Evolutionary conservation across 2,329 filamentous ascomycete genomes (phyloP), one percentile per base, ranked within the genome.

Genomic region (Penicillium freii): DNA sequence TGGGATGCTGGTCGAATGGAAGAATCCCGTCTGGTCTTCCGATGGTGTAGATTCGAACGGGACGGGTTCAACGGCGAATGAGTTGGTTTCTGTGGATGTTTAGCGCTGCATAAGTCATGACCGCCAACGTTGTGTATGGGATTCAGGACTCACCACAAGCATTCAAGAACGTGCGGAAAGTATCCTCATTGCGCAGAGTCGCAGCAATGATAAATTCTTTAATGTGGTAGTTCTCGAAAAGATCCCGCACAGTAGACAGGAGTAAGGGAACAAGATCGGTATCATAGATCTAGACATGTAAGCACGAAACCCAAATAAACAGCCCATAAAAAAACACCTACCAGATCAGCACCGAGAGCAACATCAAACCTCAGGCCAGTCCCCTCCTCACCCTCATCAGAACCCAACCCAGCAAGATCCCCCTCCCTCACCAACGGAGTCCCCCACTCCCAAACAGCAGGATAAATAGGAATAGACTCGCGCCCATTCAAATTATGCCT

Each of bases 121-220:
- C n/a, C n/a, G 21, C 34, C 17, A 19, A 17, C 9, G 11, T 34
- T 9, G 8, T 19, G 27, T 3, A 11, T 29, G 15, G 8, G 23
- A 8, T 13, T 13, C 40, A 38, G 29, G 8, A 69, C 84, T 69
- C 73, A 87, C 85, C 73, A 71, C 85, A 87, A 55, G 80, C 81
- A 56, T 80, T 73, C 62, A 80, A 68, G 66, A 88, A 87, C 27
- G 78, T 74, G 63, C 82, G 77, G 69, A 87, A 87, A 0, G 85
- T 88, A 51, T 85, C 75, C 54, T 81, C 76, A 58, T 87, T 88
- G 54, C 86, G 81, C 53, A 88, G 78, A 0, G 85, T 84, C 15
- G 83, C 82, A 3, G 84, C 80, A 60, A 88, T 82, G 55, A 88
- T 72, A 45, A 86, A 82, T 44, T 80, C 67, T 46, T 84, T 70